Evolutionary conservation across 2,329 filamentous ascomycete species (phyloP), one percentile per base, ranked within the genome.

Genomic region (Seiridium unicorne): DNA sequence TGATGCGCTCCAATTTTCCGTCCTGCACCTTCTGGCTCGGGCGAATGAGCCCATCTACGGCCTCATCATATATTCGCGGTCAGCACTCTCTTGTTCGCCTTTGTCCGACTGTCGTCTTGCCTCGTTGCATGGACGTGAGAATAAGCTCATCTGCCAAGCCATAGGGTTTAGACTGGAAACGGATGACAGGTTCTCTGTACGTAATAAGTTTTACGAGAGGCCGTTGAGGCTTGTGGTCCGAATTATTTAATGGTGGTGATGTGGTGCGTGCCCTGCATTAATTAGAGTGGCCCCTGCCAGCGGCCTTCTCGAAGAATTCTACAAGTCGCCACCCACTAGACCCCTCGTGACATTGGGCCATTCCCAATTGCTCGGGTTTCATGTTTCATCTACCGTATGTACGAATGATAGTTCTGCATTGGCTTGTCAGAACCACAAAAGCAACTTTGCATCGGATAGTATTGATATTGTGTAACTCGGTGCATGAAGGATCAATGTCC

Each of bases 151-250:
- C 31, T 49, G 31, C 49, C 38, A 47, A 49, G 31, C 57, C 51
- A 40, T 53, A 62, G 42, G 58, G 55, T 57, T 60, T 57, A 55
- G 38, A 40, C 40, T 44, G 44, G 35, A 47, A 47, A 49, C 46
- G 32, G 18, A 26, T 60, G 47, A 40, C 56, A 47, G 40, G 31
- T 62, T 57, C 57, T 46, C 38, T 59, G 51, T 63, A 61, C 63
- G 59, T 62, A 61, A 64, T 53, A 60, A 34, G 32, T 51, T 58
- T 62, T 26, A 38, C 44, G 32, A 35, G 51, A 55, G 51, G 34
- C 51, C 38, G 51, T 55, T 55, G 51, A 44, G 26, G 36, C 35
- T 35, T 38, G 31, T 18, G 36, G 44, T 51, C 31, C 31, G 5
- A 35, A 31, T 51, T 31, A 47, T 44, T 44, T 44, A 44, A 44